Base-by-base conservation (phyloP, 2,329 filamentous ascomycete genomes). In the Coniochaeta prunicola region DNA sequence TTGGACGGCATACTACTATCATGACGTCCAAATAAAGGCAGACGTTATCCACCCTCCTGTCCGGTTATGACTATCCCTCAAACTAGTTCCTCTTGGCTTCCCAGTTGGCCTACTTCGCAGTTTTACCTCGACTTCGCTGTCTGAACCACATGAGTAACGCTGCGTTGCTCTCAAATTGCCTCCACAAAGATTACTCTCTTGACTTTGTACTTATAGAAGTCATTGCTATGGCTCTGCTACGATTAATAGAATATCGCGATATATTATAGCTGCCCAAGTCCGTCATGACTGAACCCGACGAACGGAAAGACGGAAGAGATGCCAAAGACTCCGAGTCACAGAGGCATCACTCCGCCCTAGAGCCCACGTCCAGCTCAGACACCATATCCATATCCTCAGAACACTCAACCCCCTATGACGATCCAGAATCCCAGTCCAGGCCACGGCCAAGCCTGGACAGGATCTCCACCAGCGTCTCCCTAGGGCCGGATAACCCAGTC, bases 401-500 rank as follows among this genome's bases (percentile, higher is more conserved):
- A 10, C 53, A 55, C 53, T 55, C 53, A 17, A 34, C 53, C 30
- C 28, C 34, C 30, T 4, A 55, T 36, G 53, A 55, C 24, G n/a
- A 17, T 8, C 45, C 45, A 30, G 10, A 28, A 15, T 19, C 24
- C 15, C 24, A 17, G 53, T 15, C 28, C 28, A 55, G 17, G 31
- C 5, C 33, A 7, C 53, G 53, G 2, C 53, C 53, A 5, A 34
- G 53, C 26, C 53, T 55, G 6, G 53, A 34, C 30, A 30, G 54
- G 19, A 34, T 56, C 26, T 56, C 53, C 36, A 61, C 59, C 36
- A 56, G 64, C 57, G 59, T 63, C 28, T 68, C 68, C 30, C 56
- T 66, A 10, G 68, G 67, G 9, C 63, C 65, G 2, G 69, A 69
- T 58, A 60, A 63, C 50, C 64, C 68, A 19, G 56, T 63, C 42